Evolutionary conservation across 768 basidiomycete species (phyloP), one percentile per base, ranked within the genome.

Genomic region (Panaeolus papilionaceus): DNA sequence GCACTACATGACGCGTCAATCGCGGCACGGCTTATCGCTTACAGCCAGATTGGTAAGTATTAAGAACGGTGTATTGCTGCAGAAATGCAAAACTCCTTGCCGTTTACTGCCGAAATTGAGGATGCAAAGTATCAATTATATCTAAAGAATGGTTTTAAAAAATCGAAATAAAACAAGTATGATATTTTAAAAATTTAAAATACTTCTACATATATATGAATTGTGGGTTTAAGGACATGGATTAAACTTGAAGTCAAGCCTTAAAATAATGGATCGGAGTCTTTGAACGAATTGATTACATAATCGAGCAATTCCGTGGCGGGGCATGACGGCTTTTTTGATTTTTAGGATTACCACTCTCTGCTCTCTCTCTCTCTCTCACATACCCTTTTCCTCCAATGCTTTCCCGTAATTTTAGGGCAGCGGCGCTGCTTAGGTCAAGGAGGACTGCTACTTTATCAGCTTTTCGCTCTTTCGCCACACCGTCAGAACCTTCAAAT

Each of bases 321-420:
- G 54, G 54, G 54, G 54, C 54, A 58, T 58, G 54, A 58, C 54
- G 54, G 54, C 54, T 58, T 66, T 40, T 66, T 54, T 66, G 39
- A 66, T 54, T 63, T 63, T 63, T 39, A 26, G 38, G 26, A 63
- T 47, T 49, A 47, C 23, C 38, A 38, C 38, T 66, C 66, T 51
- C 68, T 44, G 64, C 63, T 68, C 58, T 45, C 62, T 65, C 66
- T 68, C 58, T 64, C 28, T 49, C 69, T 18, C 33, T 63, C 68
- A 40, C 64, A 74, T 74, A 74, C 70, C 63, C 71, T 67, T 69
- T 66, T 62, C 66, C 75, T 64, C 71, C 74, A 74, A 91, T 92
- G 91, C 84, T 92, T 70, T 84, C 86, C 69, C 89, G 89, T 70
- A 85, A 89, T 37, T 75, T 90, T 64, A 87, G 88, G 75, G 84